Evolutionary conservation across 257 asterid genomes (phyloP), one percentile per base, ranked within the genome.

Genomic region (Solanum chaucha): DNA sequence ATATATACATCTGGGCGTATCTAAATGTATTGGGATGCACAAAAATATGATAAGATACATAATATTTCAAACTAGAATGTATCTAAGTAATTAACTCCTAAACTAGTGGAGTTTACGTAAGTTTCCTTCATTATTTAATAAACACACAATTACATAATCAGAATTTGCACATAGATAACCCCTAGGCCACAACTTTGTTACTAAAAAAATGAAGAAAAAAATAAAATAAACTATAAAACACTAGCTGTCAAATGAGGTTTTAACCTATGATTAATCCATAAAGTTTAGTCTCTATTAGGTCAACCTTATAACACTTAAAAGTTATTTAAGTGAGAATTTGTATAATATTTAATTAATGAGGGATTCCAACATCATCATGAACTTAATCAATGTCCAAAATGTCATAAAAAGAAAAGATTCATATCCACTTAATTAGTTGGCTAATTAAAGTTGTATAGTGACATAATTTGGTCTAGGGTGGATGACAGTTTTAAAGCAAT

Each of bases 401-500:
- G 58, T 10, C 58, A 75, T 3, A 75, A 75, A 75, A 75, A 74
- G 55, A 74, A 75, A 74, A 20, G 58, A 75, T 75, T 11, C 83
- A 38, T 75, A 75, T 38, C 83, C 58, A 75, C 86, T 81, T 35
- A 51, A 34, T 46, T 67, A 78, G 86, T 78, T 28, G 86, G 40
- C 67, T 71, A 71, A 71, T 34, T 71, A 71, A 71, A 80, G 86
- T 51, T 67, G 84, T 11, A 32, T 13, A 70, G 73, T 88, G 90
- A 73, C 51, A 20, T 10, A 73, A 78, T 82, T 78, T 55, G 48
- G 34, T 85, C 65, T 70, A 44, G 83, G 88, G 88, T 85, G 74
- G 88, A 85, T 85, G 75, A 78, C 88, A 87, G 83, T 34, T 34
- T 40, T 36, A 74, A 38, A 75, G 83, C 58, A 75, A 40, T 38